Evolutionary conservation across 106 monocot genomes (phyloP), one percentile per base, ranked within the genome.

Genomic region (Alisma plantagoaquatica): DNA sequence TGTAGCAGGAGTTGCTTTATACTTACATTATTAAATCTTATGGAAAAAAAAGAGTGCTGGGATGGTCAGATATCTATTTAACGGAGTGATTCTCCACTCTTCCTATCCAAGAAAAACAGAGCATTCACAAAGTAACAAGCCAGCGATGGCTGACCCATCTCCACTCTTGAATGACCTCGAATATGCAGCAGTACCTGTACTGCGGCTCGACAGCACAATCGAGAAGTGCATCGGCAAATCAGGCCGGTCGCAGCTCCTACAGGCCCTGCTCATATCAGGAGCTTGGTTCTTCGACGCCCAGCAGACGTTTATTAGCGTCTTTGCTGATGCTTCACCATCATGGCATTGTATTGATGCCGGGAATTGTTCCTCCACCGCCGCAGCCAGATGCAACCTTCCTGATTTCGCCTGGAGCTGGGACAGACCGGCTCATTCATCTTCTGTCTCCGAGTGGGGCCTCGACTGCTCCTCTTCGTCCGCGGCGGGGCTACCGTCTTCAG

Each of bases 261-360:
- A 63, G 8, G 69, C 74, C 2, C 2, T 74, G 48, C 28, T 77
- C 26, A 56, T 68, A 31, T 56, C 67, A 23, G 20, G 68, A 17
- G 76, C 80, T 2, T 72, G 76, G 80, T 32, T 50, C 19, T 81
- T 81, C 54, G 80, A 81, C 60, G 71, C 68, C 27, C 81, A 76
- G 38, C 81, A 81, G 50, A 68, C 64, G 6, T 81, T 81, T 75
- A 76, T 88, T 72, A 72, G 22, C 69, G 66, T 79, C 69, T 89
- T 83, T 70, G 29, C 83, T 10, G 83, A 89, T 54, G 61, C 69
- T 1, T 21, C 41, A 0, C 79, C 88, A 0, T 24, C 62, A 0
- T 85, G 91, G 84, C 72, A 63, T 66, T 91, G 80, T 62, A 62
- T 46, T 45, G 17, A 23, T 31, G 29, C 43, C 51, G 11, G 56